Evolutionary conservation across 2,329 filamentous ascomycete genomes (phyloP).

Genomic region (Colletotrichum sp.): DNA sequence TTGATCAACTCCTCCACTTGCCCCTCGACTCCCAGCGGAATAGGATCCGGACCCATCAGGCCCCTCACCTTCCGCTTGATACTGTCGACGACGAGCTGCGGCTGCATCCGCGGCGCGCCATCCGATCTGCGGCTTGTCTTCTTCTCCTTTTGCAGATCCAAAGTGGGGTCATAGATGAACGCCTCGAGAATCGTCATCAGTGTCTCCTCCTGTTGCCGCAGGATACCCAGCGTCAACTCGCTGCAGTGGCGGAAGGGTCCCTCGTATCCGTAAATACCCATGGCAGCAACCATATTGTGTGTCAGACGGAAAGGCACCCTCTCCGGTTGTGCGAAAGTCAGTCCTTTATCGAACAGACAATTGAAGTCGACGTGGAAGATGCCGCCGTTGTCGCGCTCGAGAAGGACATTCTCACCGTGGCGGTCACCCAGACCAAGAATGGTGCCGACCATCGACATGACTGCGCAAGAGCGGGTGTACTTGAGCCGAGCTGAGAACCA

Average conservation of each 20-base stretch:
- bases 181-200: constrained; percentile 97
- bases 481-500: constrained; percentile 91
- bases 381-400: constrained; percentile 92
- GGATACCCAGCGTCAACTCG: constrained; percentile 83
- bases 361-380: constrained; percentile 99
- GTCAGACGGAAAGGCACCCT: constrained; percentile 94
- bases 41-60: constrained; percentile 83
- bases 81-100: constrained; percentile 82
- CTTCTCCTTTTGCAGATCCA: constrained; percentile 83
- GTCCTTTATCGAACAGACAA: constrained; percentile 97
- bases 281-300: constrained; percentile 98
- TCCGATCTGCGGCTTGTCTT: constrained; percentile 51
- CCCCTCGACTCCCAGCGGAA: constrained; percentile 92
- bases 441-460: constrained; percentile 99
- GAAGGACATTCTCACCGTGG: constrained; percentile 95
- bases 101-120: constrained; percentile 53
- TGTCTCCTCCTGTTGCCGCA: constrained; percentile 92
- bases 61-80: constrained; percentile 88
- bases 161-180: constrained; percentile 95
- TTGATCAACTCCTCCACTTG: constrained; percentile 96
- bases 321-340: constrained; percentile 94
- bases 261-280: constrained; percentile 93
- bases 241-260: constrained; percentile 90
- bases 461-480: constrained; percentile 92
- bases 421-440: constrained; percentile 93